A percentile compares a stretch with the other conserved stretches of the same genome.
Evolutionary conservation across 2,329 filamentous ascomycete genomes (phyloP).

Genomic region (Fusarium annulatum): DNA sequence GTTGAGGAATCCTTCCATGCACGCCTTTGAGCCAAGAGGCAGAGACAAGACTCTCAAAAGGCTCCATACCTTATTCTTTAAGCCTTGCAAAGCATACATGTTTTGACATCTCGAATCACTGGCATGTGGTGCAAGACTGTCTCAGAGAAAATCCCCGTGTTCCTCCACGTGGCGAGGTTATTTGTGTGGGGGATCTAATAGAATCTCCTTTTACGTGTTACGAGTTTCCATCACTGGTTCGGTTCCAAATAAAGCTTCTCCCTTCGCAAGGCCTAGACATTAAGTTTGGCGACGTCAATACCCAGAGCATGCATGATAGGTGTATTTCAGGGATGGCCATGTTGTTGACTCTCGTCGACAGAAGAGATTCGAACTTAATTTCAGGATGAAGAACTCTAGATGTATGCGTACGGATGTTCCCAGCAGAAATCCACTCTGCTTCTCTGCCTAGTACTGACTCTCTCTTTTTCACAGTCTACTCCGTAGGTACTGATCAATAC

Average conservation of each 20-base stretch:
- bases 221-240: not conserved
- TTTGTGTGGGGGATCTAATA: not conserved
- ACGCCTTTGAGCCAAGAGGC: not conserved
- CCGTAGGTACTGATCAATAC: not conserved
- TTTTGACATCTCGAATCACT: not conserved
- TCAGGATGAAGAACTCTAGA: not conserved
- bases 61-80: not conserved
- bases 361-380: not conserved
- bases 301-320: not conserved
- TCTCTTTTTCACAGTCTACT: not conserved
- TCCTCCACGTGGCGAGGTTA: not conserved
- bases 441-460: not conserved
- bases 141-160: not conserved
- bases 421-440: not conserved
- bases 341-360: not conserved
- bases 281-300: not conserved
- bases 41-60: not conserved
- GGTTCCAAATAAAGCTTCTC: not conserved
- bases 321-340: not conserved
- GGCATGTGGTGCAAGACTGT: conserved; percentile 1
- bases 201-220: not conserved
- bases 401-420: not conserved
- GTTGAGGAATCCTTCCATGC: not conserved
- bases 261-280: not conserved
- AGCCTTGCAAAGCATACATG: not conserved